Percentiles rank a stretch among this genome's conserved stretches.
These are phyloP conservation scores for Lanmaoa pseudosensibilis DNA, from an alignment of 768 basidiomycete genomes.

Conservation along the genomic window DNA sequence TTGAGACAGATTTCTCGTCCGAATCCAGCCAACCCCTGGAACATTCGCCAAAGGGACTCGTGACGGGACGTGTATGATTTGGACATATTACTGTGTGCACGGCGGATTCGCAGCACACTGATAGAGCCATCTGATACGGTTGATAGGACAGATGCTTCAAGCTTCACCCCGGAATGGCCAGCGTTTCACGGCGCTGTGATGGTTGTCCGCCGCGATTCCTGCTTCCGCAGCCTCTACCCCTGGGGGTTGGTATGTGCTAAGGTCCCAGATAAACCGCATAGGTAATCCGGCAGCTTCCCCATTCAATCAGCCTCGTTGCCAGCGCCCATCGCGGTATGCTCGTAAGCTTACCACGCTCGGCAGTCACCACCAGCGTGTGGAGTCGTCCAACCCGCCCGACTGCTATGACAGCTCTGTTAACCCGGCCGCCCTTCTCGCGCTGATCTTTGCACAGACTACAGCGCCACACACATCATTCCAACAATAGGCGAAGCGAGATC, in stretches of 20 bases:
- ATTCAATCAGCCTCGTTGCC: conserved; percentile 4
- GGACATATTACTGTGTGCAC: conserved; percentile 3
- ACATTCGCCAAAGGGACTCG: neutral
- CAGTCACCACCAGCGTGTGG: neutral
- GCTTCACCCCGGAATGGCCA: conserved; percentile 4
- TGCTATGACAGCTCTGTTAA: neutral
- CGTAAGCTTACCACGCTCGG: conserved; percentile 15
- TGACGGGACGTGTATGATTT: conserved; percentile 3
- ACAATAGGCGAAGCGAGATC: too few species aligned
- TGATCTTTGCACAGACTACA: conserved; percentile 15
- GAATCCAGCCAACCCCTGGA: neutral
- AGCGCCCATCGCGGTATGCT: conserved; percentile 13
- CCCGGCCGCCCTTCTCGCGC: conserved; percentile 9
- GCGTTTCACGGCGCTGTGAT: conserved; percentile 24
- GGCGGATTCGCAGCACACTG: conserved; percentile 16
- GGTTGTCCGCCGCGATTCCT: conserved; percentile 20
- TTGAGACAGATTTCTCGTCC: neutral
- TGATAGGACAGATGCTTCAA: conserved; percentile 21
- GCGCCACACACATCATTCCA: conserved; percentile 14
- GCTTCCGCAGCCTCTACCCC: neutral
- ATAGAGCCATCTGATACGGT: conserved; percentile 30
- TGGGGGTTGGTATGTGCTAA: neutral
- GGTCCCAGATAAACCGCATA: neutral
- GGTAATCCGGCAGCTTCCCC: conserved; percentile 5
- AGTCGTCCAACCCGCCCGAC: neutral